A percentile compares a stretch with the other conserved stretches of the same genome.
phyloP scores from a whole-genome alignment of 2,329 filamentous ascomycete genomes.

The Monosporascus sp. region DNA sequence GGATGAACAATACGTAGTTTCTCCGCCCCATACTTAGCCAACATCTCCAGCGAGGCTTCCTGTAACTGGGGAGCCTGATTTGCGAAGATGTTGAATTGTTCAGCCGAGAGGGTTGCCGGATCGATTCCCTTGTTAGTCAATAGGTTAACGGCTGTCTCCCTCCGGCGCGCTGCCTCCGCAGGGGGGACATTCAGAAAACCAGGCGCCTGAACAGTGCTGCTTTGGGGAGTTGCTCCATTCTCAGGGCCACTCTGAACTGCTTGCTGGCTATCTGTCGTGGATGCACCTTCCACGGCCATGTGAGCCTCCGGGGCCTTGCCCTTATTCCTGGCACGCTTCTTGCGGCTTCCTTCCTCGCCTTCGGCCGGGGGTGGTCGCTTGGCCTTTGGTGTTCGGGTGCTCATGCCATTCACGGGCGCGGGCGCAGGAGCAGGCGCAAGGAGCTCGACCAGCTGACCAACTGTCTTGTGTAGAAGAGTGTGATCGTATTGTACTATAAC shows the following conservation, averaged over 20 bases:
- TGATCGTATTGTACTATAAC: conserved; percentile 53
- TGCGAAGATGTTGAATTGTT: conserved; percentile 56
- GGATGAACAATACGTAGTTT: conserved; percentile 54
- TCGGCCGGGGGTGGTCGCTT: conserved; percentile 23
- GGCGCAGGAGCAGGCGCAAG: conserved; percentile 39
- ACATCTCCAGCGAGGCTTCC: conserved; percentile 49
- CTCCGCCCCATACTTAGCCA: conserved; percentile 53
- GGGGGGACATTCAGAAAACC: conserved; percentile 37
- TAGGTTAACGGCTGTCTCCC: conserved; percentile 43
- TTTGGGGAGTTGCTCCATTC: conserved; percentile 8
- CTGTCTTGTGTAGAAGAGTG: conserved; percentile 52
- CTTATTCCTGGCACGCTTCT: conserved; percentile 21
- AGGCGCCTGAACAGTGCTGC: conserved; percentile 12
- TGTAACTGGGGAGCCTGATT: conserved; percentile 56
- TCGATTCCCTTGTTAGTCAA: conserved; percentile 45
- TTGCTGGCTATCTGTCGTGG: conserved; percentile 2
- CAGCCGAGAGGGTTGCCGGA: conserved; percentile 44
- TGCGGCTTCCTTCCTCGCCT: conserved; percentile 21
- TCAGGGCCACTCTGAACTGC: conserved; percentile 6
- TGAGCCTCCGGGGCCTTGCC: conserved; percentile 17
- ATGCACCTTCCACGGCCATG: conserved; percentile 4
- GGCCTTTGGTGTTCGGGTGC: conserved; percentile 18
- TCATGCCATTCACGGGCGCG: conserved; percentile 15
- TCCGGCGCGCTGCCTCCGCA: conserved; percentile 46
- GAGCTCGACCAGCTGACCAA: conserved; percentile 43